Conservation (phyloP, 768 basidiomycete genomes). For the Neoboletus brunneissimus region DNA sequence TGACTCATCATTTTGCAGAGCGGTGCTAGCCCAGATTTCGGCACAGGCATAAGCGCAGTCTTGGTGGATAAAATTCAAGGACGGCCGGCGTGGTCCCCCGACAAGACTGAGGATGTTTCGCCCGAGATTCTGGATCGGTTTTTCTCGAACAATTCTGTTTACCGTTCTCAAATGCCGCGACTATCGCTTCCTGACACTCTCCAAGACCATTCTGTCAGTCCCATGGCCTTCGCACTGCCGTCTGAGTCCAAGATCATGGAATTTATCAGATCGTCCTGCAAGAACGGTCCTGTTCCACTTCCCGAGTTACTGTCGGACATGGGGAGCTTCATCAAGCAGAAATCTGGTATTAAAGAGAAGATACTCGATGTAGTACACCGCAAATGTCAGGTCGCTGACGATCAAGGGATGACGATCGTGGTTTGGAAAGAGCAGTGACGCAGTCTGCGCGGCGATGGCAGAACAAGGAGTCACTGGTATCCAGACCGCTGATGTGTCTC, state of each 20-base stretch:
- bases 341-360: slow-evolving; percentile 70
- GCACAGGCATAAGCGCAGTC: slow-evolving; percentile 73
- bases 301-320: slow-evolving; percentile 22
- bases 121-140: slow-evolving; percentile 59
- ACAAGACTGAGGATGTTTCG: slow-evolving; percentile 57
- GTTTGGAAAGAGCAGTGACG: slow-evolving; percentile 25
- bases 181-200: slow-evolving; percentile 41
- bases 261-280: slow-evolving; percentile 43
- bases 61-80: slow-evolving; percentile 49
- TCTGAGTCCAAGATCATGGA: slow-evolving; percentile 70
- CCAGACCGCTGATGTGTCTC: background rate
- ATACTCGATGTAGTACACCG: slow-evolving; percentile 72
- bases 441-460: slow-evolving; percentile 12
- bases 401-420: slow-evolving; percentile 34
- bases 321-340: slow-evolving; percentile 28
- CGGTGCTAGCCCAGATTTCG: slow-evolving; percentile 80
- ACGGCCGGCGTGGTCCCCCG: slow-evolving; percentile 71
- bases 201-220: slow-evolving; percentile 24
- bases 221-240: slow-evolving; percentile 60
- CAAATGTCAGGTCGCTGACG: slow-evolving; percentile 58
- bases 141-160: slow-evolving; percentile 57
- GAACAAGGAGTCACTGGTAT: slow-evolving; percentile 8
- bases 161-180: slow-evolving; percentile 42
- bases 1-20: slow-evolving; percentile 43
- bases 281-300: slow-evolving; percentile 41